phyloP scores from a whole-genome alignment of 768 basidiomycete genomes.

The Sutorius australiensis region DNA sequence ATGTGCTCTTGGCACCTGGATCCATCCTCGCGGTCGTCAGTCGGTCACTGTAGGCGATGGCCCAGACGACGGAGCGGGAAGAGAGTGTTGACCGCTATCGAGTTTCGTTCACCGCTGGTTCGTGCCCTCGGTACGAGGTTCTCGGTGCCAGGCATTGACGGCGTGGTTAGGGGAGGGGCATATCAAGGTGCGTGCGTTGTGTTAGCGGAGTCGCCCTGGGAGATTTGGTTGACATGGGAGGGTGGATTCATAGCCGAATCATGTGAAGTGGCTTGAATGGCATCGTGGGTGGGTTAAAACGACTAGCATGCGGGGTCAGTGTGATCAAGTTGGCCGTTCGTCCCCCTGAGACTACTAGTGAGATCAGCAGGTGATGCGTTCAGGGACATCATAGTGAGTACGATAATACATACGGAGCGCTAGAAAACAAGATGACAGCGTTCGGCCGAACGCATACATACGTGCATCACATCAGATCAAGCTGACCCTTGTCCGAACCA shows the following conservation, averaged over 20 bases:
- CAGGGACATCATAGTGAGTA: too few relatives aligned
- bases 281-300: constrained; percentile 30
- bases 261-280: constrained; percentile 35
- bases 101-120: neutral
- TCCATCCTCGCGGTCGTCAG: constrained; percentile 24
- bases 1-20: constrained; percentile 26
- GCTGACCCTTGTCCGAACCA: constrained; percentile 73
- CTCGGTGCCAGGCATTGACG: constrained; percentile 4
- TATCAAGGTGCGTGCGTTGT: constrained; percentile 15
- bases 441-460: too few relatives aligned
- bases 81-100: neutral
- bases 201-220: neutral
- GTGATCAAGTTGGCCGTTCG: constrained; percentile 37
- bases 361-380: too few relatives aligned
- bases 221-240: neutral
- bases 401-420: too few relatives aligned
- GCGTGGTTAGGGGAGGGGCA: constrained; percentile 13
- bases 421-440: neutral
- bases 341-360: constrained; percentile 1
- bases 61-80: constrained; percentile 1
- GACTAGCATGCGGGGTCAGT: constrained; percentile 33
- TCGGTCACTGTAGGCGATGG: neutral
- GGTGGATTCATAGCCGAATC: constrained; percentile 30
- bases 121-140: constrained; percentile 10
- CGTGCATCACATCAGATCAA: constrained; percentile 48